These are phyloP conservation scores for Trypanosoma lewisi DNA, from an alignment of 208 protist genomes.

Conservation along the genomic window DNA sequence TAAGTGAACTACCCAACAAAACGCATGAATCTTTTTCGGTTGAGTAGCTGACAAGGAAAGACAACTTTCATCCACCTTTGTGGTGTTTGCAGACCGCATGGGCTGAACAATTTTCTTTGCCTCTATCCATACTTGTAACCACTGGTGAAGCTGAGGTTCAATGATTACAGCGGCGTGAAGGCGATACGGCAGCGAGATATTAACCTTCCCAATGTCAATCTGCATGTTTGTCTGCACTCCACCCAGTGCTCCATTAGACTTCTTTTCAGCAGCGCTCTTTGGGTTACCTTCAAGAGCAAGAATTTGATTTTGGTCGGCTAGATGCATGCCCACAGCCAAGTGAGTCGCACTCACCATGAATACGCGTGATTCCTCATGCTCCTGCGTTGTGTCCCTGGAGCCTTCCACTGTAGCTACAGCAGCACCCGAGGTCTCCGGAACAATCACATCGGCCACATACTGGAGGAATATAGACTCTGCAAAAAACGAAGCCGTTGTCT, in stretches of 20 bases:
- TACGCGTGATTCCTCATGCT: background rate
- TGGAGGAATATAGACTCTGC: constrained; percentile 52
- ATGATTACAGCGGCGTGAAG: constrained; percentile 58
- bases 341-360: constrained; percentile 17
- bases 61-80: background rate
- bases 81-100: background rate
- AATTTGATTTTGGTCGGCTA: constrained; percentile 16
- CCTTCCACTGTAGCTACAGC: background rate
- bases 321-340: constrained; percentile 15
- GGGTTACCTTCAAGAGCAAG: background rate
- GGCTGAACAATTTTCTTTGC: constrained; percentile 10
- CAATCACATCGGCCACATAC: constrained; percentile 72
- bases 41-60: background rate
- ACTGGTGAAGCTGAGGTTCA: constrained; percentile 66
- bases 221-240: constrained; percentile 65
- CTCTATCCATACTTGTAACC: constrained; percentile 55
- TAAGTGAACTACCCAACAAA: constrained; percentile 46
- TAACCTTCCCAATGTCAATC: constrained; percentile 43
- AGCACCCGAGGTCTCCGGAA: constrained; percentile 18
- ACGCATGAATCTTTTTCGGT: constrained; percentile 22
- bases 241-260: background rate
- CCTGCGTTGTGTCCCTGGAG: background rate
- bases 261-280: background rate
- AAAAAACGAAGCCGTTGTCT: constrained; percentile 69
- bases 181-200: constrained; percentile 51